These are phyloP conservation scores for Pichia norvegensis DNA, from an alignment of 1,139 yeast genomes.

Conservation along the genomic window DNA sequence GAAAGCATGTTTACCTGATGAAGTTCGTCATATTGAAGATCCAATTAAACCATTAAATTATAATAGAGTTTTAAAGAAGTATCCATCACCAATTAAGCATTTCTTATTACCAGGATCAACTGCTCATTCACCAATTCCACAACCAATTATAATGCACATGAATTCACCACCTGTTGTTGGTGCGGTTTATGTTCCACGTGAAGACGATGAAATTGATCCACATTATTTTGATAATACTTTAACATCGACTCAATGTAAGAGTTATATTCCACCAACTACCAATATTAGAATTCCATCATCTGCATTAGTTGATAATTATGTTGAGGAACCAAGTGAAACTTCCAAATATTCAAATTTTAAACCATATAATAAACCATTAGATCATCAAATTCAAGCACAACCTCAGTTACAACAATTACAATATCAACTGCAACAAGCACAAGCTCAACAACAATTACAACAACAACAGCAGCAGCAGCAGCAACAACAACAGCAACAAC, in stretches of 20 bases:
- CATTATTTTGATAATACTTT: slow-evolving; percentile 51
- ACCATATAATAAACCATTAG: not conserved
- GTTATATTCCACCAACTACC: slow-evolving; percentile 26
- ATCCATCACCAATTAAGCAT: slow-evolving; percentile 76
- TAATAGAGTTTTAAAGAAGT: slow-evolving; percentile 60
- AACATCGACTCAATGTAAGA: slow-evolving; percentile 21
- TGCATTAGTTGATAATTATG: slow-evolving; percentile 15
- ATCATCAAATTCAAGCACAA: not conserved
- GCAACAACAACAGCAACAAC: not conserved
- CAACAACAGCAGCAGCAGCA: not conserved
- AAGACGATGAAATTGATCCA: slow-evolving; percentile 66
- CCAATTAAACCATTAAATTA: slow-evolving; percentile 61
- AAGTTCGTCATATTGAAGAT: slow-evolving; percentile 78
- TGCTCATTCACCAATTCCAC: slow-evolving; percentile 68
- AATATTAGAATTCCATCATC: slow-evolving; percentile 28
- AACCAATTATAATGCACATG: slow-evolving; percentile 69
- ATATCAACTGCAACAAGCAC: not conserved
- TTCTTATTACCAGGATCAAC: slow-evolving; percentile 68
- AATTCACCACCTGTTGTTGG: slow-evolving; percentile 93
- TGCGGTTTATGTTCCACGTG: slow-evolving; percentile 73
- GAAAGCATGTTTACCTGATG: slow-evolving; percentile 98
- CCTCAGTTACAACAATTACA: not conserved
- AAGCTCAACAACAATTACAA: not conserved
- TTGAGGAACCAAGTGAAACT: slow-evolving; percentile 5
- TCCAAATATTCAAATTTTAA: not conserved